Evolutionary conservation across 208 protist species (phyloP).

Genomic region (Leishmania tropica): DNA sequence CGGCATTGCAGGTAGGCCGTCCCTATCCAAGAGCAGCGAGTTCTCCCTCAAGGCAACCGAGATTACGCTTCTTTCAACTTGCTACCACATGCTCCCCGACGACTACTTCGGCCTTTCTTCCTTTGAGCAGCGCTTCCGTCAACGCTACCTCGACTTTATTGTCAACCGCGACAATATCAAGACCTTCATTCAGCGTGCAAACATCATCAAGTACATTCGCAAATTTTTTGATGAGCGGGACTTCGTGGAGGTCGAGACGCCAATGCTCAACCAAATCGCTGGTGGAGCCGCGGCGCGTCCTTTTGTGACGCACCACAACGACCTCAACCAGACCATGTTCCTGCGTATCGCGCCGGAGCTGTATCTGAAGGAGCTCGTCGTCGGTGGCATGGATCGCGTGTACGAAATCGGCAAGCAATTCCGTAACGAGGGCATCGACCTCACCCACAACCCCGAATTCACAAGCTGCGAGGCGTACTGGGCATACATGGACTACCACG

Average conservation of each 20-base stretch:
- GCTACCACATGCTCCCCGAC: constrained; percentile 99
- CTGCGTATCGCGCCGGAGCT: constrained; percentile 99
- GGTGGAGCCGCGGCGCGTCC: constrained; percentile 99
- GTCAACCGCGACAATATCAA: constrained; percentile 95
- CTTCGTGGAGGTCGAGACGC: constrained; percentile 99
- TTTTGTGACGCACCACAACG: constrained; percentile 99
- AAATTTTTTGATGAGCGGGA: constrained; percentile 96
- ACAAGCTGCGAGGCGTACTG: constrained; percentile 99
- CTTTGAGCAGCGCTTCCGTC: constrained; percentile 95
- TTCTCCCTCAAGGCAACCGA: constrained; percentile 88
- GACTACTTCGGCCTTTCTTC: constrained; percentile 94
- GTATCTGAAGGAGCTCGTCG: constrained; percentile 99
- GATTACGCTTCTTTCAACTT: constrained; percentile 95
- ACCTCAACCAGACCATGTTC: constrained; percentile 98
- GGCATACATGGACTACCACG: constrained; percentile 99
- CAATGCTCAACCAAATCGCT: constrained; percentile 98
- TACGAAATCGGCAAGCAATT: constrained; percentile 99
- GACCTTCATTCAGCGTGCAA: constrained; percentile 94
- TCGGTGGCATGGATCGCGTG: constrained; percentile 99
- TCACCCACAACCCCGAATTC: constrained; percentile 99
- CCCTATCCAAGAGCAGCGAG: constrained; percentile 89
- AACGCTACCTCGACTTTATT: constrained; percentile 99
- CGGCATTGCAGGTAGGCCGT: constrained; percentile 94
- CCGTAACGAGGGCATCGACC: constrained; percentile 98
- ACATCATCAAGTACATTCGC: constrained; percentile 98